Percentiles rank a stretch among this genome's conserved stretches.
Evolutionary conservation across 2,329 filamentous ascomycete genomes (phyloP).

Genomic region (Alternaria dauci): DNA sequence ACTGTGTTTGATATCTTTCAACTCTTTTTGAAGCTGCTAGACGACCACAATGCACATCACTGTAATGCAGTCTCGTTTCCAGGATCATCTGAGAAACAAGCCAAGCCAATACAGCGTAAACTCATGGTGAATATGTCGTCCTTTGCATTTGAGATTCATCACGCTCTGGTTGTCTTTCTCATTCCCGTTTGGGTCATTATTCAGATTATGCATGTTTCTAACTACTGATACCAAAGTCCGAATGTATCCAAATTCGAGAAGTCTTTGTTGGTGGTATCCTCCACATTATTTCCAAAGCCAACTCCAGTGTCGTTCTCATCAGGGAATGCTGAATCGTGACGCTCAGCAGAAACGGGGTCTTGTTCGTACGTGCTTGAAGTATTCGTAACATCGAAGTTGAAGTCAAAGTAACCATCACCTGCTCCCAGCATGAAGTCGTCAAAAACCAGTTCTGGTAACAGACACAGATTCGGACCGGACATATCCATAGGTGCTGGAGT

Average conservation of each 20-base stretch:
- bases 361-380: not conserved
- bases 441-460: not conserved
- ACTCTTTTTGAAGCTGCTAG: too few species aligned
- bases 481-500: not conserved
- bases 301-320: not conserved
- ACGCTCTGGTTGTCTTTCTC: not conserved
- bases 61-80: too few species aligned
- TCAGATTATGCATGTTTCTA: not conserved
- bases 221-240: not conserved
- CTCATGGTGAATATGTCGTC: too few species aligned
- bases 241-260: not conserved
- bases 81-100: too few species aligned
- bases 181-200: not conserved
- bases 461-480: not conserved
- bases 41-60: too few species aligned
- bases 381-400: too few species aligned
- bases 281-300: not conserved
- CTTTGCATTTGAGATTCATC: too few species aligned
- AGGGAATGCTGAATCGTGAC: not conserved
- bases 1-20: too few species aligned
- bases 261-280: not conserved
- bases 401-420: not conserved
- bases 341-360: not conserved
- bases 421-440: not conserved
- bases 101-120: too few species aligned